phyloP scores from a whole-genome alignment of 2,329 filamentous ascomycete species.

The Alternaria sp. region DNA sequence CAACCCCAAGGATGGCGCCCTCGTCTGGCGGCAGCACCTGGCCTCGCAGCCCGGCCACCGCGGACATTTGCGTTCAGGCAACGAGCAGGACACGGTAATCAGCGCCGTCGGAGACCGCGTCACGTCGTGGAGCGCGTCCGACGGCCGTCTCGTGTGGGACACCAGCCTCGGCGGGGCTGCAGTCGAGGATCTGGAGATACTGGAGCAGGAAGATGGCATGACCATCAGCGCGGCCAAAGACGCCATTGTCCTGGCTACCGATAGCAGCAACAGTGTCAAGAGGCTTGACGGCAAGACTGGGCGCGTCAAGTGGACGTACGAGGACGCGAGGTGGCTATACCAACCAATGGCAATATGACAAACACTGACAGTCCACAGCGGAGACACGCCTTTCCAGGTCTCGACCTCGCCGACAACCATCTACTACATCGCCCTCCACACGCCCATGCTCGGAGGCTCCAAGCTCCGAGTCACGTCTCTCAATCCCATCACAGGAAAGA shows the following conservation, averaged over 20 bases:
- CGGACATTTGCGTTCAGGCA: conserved; percentile 70
- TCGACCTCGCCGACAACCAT: conserved; percentile 72
- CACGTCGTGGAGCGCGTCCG: conserved; percentile 81
- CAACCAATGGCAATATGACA: not conserved
- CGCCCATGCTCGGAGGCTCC: conserved; percentile 67
- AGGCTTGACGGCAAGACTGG: conserved; percentile 77
- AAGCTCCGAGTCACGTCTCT: conserved; percentile 78
- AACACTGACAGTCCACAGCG: conserved; percentile 51
- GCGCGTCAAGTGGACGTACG: conserved; percentile 77
- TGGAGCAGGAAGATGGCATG: conserved; percentile 70
- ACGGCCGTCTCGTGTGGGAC: conserved; percentile 80
- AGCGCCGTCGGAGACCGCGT: conserved; percentile 74
- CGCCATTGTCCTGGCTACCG: conserved; percentile 70
- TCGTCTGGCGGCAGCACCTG: conserved; percentile 86
- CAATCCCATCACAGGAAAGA: conserved; percentile 74
- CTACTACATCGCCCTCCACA: conserved; percentile 78
- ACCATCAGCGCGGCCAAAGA: conserved; percentile 63
- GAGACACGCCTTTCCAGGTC: conserved; percentile 76
- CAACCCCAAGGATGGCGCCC: conserved; percentile 81
- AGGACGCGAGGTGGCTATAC: conserved; percentile 60
- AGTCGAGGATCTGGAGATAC: conserved; percentile 75
- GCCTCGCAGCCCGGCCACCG: conserved; percentile 47
- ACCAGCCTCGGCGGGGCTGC: conserved; percentile 62
- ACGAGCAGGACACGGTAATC: conserved; percentile 78
- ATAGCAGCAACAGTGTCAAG: conserved; percentile 66